These are phyloP conservation scores for Curvularia verruculosa DNA, from an alignment of 2,329 filamentous ascomycete genomes.

Conservation along the genomic window DNA sequence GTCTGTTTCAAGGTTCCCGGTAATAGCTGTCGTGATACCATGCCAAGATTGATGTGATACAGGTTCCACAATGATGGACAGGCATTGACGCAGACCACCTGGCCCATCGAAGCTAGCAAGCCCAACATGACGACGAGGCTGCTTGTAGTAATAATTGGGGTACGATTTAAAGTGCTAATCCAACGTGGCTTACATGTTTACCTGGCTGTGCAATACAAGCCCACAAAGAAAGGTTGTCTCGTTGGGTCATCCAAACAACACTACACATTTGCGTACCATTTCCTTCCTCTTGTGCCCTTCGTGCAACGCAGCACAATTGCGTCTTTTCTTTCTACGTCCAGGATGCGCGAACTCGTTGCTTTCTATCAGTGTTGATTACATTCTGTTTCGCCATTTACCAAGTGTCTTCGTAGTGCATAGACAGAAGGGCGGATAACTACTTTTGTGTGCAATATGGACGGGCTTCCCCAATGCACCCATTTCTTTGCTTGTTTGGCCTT, in stretches of 20 bases:
- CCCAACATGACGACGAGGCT: background rate
- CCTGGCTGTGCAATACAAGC: slow-evolving; percentile 17
- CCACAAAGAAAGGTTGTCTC: slow-evolving; percentile 13
- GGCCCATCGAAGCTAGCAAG: slow-evolving; percentile 8
- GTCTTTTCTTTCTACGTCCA: slow-evolving; percentile 9
- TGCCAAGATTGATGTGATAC: slow-evolving; percentile 23
- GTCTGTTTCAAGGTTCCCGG: slow-evolving; percentile 24
- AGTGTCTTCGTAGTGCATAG: slow-evolving; percentile 9
- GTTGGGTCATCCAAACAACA: slow-evolving; percentile 18
- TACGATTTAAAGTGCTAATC: slow-evolving; percentile 6
- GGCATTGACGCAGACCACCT: background rate
- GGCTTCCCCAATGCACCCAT: slow-evolving; percentile 15
- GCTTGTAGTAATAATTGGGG: background rate
- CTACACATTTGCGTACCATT: slow-evolving; percentile 26
- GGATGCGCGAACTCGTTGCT: slow-evolving; percentile 10
- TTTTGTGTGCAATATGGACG: slow-evolving; percentile 15
- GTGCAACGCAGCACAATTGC: slow-evolving; percentile 30
- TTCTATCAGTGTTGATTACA: slow-evolving; percentile 20
- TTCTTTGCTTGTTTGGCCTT: slow-evolving; percentile 9
- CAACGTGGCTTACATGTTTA: background rate
- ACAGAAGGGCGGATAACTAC: slow-evolving; percentile 24
- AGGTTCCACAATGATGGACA: slow-evolving; percentile 15
- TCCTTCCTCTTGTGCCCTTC: slow-evolving; percentile 6
- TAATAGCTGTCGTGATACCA: slow-evolving; percentile 28
- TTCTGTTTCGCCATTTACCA: slow-evolving; percentile 16